These are phyloP conservation scores for Pinus albicaulis DNA, from an alignment of 75 land plant species.

Conservation along the genomic window DNA sequence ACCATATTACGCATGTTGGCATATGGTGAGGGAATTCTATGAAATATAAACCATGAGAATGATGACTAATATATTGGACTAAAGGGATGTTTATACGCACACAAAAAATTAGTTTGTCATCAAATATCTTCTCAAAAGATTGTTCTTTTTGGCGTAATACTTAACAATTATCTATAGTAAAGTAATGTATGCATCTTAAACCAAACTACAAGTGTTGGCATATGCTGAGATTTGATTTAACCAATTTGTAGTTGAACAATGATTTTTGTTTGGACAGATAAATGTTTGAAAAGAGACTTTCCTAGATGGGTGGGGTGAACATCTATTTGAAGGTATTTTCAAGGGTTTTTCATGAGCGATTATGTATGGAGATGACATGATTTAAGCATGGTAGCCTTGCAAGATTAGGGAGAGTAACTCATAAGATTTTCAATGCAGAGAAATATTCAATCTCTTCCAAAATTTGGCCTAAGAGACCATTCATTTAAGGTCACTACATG, in stretches of 20 bases:
- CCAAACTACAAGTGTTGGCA: background rate
- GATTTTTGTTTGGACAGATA: background rate
- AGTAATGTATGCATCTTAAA: background rate
- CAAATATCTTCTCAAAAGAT: constrained; percentile 41
- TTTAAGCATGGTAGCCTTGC: background rate
- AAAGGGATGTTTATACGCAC: background rate
- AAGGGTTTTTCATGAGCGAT: background rate
- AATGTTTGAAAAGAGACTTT: background rate
- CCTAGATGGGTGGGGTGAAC: too few relatives aligned
- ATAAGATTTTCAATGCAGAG: constrained; percentile 58
- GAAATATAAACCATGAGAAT: background rate
- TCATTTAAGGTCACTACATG: constrained; percentile 67
- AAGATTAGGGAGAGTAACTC: constrained; percentile 15
- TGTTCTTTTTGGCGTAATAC: constrained; percentile 30
- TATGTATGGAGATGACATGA: too few relatives aligned
- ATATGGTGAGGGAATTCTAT: too few relatives aligned
- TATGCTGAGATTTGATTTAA: background rate
- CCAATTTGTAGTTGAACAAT: background rate
- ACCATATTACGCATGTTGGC: too few relatives aligned
- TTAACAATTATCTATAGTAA: background rate
- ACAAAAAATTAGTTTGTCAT: too few relatives aligned
- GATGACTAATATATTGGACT: too few relatives aligned
- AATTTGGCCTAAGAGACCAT: constrained; percentile 81
- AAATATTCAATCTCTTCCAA: constrained; percentile 94
- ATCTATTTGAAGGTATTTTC: background rate